phyloP scores from a whole-genome alignment of 2,329 filamentous ascomycete species.

The Ilyonectria destructans region DNA sequence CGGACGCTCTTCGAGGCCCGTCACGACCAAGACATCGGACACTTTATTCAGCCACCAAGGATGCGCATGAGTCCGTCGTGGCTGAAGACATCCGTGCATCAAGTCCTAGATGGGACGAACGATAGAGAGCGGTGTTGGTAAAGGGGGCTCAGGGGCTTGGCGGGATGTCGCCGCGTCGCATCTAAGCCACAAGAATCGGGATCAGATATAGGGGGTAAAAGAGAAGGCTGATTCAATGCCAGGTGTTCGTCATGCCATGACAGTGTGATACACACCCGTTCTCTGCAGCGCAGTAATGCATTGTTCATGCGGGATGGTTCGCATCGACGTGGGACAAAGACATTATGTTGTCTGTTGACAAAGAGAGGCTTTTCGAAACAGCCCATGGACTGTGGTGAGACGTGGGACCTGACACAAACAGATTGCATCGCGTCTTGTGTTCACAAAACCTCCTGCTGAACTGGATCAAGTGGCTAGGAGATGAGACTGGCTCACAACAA shows the following conservation, averaged over 20 bases:
- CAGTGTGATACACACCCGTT: constrained; percentile 6
- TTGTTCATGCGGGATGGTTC: not conserved
- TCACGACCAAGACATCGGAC: not conserved
- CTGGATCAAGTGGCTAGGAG: constrained; percentile 14
- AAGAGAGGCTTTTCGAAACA: constrained; percentile 7
- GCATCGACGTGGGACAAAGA: not conserved
- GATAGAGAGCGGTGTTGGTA: constrained; percentile 3
- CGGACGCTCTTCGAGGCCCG: not conserved
- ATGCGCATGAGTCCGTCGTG: not conserved
- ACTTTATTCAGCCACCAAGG: not conserved
- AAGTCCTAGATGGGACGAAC: constrained; percentile 7
- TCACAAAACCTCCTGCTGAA: not conserved
- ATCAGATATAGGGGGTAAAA: constrained; percentile 1
- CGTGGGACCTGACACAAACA: constrained; percentile 8
- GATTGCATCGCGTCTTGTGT: not conserved
- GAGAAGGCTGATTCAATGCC: constrained; percentile 7
- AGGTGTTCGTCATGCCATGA: constrained; percentile 6
- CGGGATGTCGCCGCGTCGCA: constrained; percentile 11
- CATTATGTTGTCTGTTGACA: not conserved
- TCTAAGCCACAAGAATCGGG: constrained; percentile 19
- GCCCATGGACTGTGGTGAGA: constrained; percentile 15
- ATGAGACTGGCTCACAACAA: constrained; percentile 10
- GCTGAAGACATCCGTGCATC: not conserved
- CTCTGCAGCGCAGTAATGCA: not conserved
- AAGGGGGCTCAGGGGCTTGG: constrained; percentile 16